A percentile compares a stretch with the other conserved stretches of the same genome.
These are phyloP conservation scores for Aureobasidium lini DNA, from an alignment of 2,329 filamentous ascomycete genomes.

Conservation along the genomic window DNA sequence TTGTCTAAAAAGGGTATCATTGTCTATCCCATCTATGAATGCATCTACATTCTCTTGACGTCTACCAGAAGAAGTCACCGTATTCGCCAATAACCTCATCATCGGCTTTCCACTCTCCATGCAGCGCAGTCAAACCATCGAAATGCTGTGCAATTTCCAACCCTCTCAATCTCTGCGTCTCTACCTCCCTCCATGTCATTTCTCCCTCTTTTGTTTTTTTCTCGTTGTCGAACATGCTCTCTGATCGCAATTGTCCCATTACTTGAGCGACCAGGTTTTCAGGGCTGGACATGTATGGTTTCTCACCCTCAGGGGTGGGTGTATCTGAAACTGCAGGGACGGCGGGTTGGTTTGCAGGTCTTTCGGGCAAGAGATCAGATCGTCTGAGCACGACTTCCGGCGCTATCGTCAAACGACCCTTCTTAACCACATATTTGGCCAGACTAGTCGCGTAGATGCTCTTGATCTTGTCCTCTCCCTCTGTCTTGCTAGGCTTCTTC, in stretches of 20 bases:
- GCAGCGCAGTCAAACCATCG: slow-evolving; percentile 45
- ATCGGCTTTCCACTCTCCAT: slow-evolving; percentile 42
- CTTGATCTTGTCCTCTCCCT: slow-evolving; percentile 29
- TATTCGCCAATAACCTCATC: slow-evolving; percentile 39
- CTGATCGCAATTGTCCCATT: slow-evolving; percentile 3
- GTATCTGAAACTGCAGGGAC: slow-evolving; percentile 16
- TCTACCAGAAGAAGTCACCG: slow-evolving; percentile 25
- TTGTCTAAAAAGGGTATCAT: too few species aligned
- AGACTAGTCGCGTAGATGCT: slow-evolving; percentile 44
- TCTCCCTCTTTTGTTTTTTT: slow-evolving; percentile 26
- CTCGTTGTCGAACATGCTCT: slow-evolving; percentile 5
- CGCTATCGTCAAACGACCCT: slow-evolving; percentile 67
- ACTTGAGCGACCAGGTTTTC: slow-evolving; percentile 23
- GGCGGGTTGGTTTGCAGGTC: slow-evolving; percentile 50
- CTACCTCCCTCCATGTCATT: slow-evolving; percentile 54
- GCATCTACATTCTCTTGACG: background rate
- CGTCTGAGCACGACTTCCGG: slow-evolving; percentile 68
- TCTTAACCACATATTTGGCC: slow-evolving; percentile 45
- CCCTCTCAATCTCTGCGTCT: slow-evolving; percentile 49
- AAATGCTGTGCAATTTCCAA: slow-evolving; percentile 50
- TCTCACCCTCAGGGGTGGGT: slow-evolving; percentile 22
- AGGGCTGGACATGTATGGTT: slow-evolving; percentile 18
- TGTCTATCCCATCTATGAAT: too few species aligned
- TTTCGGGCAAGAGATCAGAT: slow-evolving; percentile 65
- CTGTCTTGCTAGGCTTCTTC: slow-evolving; percentile 14